Base-by-base conservation (phyloP, 1,284 basidiomycete species). In the Pyrrhoderma lamaoense region DNA sequence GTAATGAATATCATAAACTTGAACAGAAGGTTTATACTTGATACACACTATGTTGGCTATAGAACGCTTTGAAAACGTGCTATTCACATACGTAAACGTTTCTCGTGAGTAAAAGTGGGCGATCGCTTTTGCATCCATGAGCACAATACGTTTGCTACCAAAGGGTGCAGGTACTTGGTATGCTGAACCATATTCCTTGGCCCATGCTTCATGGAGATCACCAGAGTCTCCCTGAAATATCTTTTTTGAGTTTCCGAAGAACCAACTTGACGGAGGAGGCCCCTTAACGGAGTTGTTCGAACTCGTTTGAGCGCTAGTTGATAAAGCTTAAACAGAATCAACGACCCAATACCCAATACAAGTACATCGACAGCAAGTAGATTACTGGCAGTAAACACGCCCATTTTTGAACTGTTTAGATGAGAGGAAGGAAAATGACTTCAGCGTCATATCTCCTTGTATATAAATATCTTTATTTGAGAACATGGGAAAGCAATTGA, bases 61-160 rank as follows among this genome's bases (percentile, higher is more conserved):
- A 19, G 73, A 65, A 1, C 62, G 53, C 48, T 68, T 71, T 0
- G 63, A 53, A 42, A 70, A 42, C 3, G 64, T 61, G 0, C 68
- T 69, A 45, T 70, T 69, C 4, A 71, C 64, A 54, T 80, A 82
- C 0, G 64, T 69, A 52, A 67, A 71, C 0, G 76, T 73, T 47
- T 79, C 78, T 50, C 65, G 68, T 0, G 68, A 65, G 55, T 74
- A 77, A 50, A 79, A 72, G 54, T 81, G 76, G 0, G 71, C 64
- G 31, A 76, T 64, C 0, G 79, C 80, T 57, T 74, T 78, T 0
- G 77, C 74, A 56, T 82, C 80, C 38, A 68, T 69, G 8, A 82
- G 63, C 2, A 77, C 60, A 18, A 80, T 62, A 18, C 61, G 62
- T 5, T 56, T 66, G 0, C 61, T 57, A 0, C 76, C 76, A 16